Conservation (phyloP, 768 basidiomycete genomes). For the Kwoniella sp. region DNA sequence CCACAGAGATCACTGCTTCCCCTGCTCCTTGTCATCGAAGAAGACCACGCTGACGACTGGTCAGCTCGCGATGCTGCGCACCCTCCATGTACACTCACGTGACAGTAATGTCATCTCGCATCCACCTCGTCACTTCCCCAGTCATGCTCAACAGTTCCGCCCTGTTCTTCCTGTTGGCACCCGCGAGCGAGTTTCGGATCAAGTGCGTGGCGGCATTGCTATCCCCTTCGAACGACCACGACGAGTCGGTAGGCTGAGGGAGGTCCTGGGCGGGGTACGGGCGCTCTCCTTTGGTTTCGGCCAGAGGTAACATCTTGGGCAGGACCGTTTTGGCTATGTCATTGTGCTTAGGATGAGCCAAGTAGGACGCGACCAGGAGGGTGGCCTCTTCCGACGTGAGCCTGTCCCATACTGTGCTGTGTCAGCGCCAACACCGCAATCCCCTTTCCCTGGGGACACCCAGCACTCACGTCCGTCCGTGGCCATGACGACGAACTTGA, state of each 20-base stretch:
- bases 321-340: slow-evolving; percentile 39
- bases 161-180: slow-evolving; percentile 31
- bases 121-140: slow-evolving; percentile 35
- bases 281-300: slow-evolving; percentile 9
- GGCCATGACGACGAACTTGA: slow-evolving; percentile 47
- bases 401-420: slow-evolving; percentile 45
- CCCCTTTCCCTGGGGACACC: background rate
- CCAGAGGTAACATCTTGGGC: slow-evolving; percentile 22
- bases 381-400: slow-evolving; percentile 48
- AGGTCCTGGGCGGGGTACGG: slow-evolving; percentile 36
- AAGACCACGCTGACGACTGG: slow-evolving; percentile 16
- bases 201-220: slow-evolving; percentile 48
- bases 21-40: no score
- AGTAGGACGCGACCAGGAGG: slow-evolving; percentile 41
- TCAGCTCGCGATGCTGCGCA: background rate
- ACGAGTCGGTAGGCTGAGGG: slow-evolving; percentile 18
- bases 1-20: no score
- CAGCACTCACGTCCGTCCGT: slow-evolving; percentile 47
- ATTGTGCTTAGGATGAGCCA: slow-evolving; percentile 29
- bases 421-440: background rate
- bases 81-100: slow-evolving; percentile 32
- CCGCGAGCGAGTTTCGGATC: slow-evolving; percentile 45
- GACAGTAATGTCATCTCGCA: slow-evolving; percentile 48
- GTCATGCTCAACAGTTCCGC: slow-evolving; percentile 44
- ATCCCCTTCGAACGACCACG: slow-evolving; percentile 46